Conservation (phyloP, 179 eudicot genomes). For the Beta macrorhiza region DNA sequence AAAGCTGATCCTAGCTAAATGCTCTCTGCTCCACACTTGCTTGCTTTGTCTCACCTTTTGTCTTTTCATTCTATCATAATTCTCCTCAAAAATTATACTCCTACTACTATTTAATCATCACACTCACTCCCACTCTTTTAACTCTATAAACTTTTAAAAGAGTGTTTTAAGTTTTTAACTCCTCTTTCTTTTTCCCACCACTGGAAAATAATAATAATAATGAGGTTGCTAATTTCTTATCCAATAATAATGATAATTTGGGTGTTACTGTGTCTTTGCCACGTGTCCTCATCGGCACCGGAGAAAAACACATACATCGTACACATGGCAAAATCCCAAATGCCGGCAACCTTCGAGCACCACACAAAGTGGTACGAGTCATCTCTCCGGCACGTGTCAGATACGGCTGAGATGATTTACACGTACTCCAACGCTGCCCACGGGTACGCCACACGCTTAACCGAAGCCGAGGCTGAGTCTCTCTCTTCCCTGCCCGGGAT, state of each 20-base stretch:
- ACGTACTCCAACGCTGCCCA: constrained; percentile 59
- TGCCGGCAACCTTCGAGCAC: constrained; percentile 35
- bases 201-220: neutral
- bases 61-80: neutral
- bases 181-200: neutral
- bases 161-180: too few relatives aligned
- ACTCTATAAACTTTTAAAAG: neutral
- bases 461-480: constrained; percentile 37
- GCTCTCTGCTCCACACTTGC: constrained; percentile 13
- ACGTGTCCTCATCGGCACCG: constrained; percentile 19
- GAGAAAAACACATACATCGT: constrained; percentile 40
- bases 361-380: constrained; percentile 61
- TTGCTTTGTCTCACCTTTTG: constrained; percentile 9
- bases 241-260: neutral
- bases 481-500: constrained; percentile 53
- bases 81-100: neutral
- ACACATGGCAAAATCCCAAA: constrained; percentile 45
- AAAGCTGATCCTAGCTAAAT: constrained; percentile 15
- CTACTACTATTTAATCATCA: constrained; percentile 6
- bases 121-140: neutral
- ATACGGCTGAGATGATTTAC: constrained; percentile 57
- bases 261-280: constrained; percentile 22
- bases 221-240: too few relatives aligned
- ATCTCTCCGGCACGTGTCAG: constrained; percentile 60
- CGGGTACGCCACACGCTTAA: constrained; percentile 69